Percentiles rank a stretch among this genome's conserved stretches.
These are phyloP conservation scores for Phytophthora multivora DNA, from an alignment of 352 stramenopile genomes.

Conservation along the genomic window DNA sequence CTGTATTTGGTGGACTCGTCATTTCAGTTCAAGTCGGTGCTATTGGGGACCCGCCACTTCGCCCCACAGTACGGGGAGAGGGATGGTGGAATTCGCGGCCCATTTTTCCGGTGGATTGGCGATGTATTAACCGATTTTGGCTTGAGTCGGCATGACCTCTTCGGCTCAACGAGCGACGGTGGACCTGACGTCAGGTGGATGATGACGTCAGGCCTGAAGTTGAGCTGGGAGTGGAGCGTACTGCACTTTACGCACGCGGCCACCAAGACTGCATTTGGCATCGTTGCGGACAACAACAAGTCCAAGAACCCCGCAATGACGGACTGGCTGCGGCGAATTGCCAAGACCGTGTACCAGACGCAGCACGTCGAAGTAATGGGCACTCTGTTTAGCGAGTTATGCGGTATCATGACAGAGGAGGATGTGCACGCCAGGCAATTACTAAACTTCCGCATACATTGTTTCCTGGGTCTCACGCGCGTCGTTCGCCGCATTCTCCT, in stretches of 20 bases:
- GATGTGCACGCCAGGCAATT: not conserved
- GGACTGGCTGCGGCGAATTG: conserved; percentile 9
- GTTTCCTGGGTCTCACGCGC: conserved; percentile 7
- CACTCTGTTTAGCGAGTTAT: conserved; percentile 4
- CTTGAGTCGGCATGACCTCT: conserved; percentile 4
- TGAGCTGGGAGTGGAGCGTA: not conserved
- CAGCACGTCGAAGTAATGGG: conserved; percentile 11
- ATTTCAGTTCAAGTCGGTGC: conserved; percentile 7
- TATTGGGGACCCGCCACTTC: conserved; percentile 10
- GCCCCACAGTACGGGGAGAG: no score
- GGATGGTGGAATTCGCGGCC: conserved; percentile 3
- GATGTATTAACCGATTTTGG: conserved; percentile 9
- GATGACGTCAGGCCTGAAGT: conserved; percentile 2
- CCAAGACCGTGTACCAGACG: no score
- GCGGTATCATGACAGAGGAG: not conserved
- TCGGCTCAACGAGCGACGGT: conserved; percentile 3
- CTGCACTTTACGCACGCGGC: conserved; percentile 13
- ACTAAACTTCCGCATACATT: not conserved
- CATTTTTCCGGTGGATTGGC: conserved; percentile 10
- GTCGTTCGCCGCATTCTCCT: conserved; percentile 3
- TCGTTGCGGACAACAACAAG: conserved; percentile 3
- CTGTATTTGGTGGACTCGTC: conserved; percentile 12
- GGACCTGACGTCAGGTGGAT: conserved; percentile 16
- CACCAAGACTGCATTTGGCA: conserved; percentile 5
- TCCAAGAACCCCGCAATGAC: conserved; percentile 14